phyloP scores from a whole-genome alignment of 2,329 filamentous ascomycete species.

The Metarhizium album region DNA sequence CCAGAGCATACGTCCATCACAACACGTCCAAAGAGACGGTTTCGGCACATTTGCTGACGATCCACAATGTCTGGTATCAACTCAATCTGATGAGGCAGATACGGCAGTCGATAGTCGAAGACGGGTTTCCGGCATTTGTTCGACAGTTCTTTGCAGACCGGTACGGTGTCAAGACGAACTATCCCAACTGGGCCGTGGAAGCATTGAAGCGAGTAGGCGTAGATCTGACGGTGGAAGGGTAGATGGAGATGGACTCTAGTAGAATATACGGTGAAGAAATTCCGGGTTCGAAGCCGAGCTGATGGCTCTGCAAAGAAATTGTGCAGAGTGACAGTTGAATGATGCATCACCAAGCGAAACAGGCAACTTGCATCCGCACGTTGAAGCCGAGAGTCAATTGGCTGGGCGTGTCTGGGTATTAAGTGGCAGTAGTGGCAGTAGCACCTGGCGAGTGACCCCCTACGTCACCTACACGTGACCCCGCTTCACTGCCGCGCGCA shows the following conservation, averaged over 20 bases:
- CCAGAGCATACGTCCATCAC: conserved; percentile 83
- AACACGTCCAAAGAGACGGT: conserved; percentile 90
- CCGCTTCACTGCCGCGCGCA: neutral
- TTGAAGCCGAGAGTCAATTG: no score
- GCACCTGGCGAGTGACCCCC: no score
- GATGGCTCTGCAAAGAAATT: no score
- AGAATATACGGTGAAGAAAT: neutral
- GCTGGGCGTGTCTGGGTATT: no score
- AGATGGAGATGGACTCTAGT: no score
- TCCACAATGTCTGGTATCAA: conserved; percentile 94
- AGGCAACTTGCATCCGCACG: no score
- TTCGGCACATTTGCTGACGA: conserved; percentile 72
- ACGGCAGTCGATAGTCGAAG: conserved; percentile 69
- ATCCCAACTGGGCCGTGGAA: conserved; percentile 75
- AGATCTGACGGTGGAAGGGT: conserved; percentile 32
- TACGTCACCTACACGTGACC: neutral
- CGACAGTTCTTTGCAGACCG: conserved; percentile 65
- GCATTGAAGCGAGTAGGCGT: conserved; percentile 73
- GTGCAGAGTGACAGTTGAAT: no score
- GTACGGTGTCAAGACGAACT: conserved; percentile 52
- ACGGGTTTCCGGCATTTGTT: conserved; percentile 69
- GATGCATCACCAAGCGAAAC: no score
- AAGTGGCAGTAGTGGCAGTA: neutral
- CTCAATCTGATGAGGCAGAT: conserved; percentile 69
- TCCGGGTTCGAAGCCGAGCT: neutral